Conservation (phyloP, 2,329 filamentous ascomycete genomes). For the Monilinia polystroma region DNA sequence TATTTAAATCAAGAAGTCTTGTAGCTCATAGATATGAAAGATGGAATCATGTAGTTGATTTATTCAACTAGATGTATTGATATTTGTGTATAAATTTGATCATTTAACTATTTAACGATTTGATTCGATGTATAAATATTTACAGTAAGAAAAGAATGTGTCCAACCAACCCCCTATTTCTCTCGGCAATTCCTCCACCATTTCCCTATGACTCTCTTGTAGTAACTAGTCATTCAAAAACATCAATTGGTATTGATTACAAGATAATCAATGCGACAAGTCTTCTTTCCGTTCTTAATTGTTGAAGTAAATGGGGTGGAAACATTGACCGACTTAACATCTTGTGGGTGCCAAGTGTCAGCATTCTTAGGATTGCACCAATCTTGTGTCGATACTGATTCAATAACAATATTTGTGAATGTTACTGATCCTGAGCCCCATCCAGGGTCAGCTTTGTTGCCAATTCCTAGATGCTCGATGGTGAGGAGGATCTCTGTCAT, state of each 20-base stretch:
- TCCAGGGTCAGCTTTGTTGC: background rate
- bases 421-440: conserved; percentile 18
- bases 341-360: background rate
- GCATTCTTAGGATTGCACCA: conserved; percentile 18
- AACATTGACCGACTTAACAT: conserved; percentile 1
- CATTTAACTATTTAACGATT: background rate
- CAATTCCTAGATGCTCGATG: conserved; percentile 9
- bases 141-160: background rate
- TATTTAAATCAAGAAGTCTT: background rate
- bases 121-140: too few species aligned
- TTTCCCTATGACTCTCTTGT: too few species aligned
- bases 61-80: background rate
- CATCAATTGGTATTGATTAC: background rate
- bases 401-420: conserved; percentile 21
- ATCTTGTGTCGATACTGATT: background rate
- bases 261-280: conserved; percentile 9
- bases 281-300: background rate
- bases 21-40: background rate
- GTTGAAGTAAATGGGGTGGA: conserved; percentile 4
- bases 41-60: background rate
- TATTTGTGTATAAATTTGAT: background rate
- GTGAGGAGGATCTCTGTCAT: conserved; percentile 10
- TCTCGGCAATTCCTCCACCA: too few species aligned
- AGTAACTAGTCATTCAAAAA: too few species aligned
- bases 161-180: background rate